Percentiles rank a stretch among this genome's conserved stretches.
phyloP scores from a whole-genome alignment of 2,329 filamentous ascomycete genomes.

The Delphinella strobiligena region DNA sequence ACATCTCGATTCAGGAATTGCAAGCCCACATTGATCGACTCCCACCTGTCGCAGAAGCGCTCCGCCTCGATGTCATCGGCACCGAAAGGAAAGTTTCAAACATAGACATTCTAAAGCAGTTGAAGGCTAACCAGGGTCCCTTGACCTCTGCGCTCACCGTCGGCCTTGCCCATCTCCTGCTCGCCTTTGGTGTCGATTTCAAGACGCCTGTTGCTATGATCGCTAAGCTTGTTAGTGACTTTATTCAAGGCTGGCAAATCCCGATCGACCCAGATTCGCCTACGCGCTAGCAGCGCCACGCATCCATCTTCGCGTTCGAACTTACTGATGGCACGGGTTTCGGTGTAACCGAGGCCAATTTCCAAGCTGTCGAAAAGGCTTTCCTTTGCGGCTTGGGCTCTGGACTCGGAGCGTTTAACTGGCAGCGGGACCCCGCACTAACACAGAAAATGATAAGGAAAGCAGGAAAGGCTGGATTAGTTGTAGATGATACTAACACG shows the following conservation, averaged over 20 bases:
- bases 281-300: not conserved
- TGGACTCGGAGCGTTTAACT: constrained; percentile 1
- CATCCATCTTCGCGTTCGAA: not conserved
- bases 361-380: not conserved
- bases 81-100: not conserved
- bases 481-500: not conserved
- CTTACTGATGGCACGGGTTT: not conserved
- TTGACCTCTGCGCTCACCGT: not conserved
- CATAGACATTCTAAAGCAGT: not conserved
- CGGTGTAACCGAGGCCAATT: not conserved
- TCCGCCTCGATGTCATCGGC: not conserved
- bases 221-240: not conserved
- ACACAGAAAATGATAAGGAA: constrained; percentile 1
- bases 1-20: constrained; percentile 1
- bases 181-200: not conserved
- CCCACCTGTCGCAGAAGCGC: not conserved
- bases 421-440: not conserved
- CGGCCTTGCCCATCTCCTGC: not conserved
- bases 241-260: not conserved
- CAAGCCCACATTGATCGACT: not conserved
- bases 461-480: not conserved
- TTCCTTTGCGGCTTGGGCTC: not conserved
- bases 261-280: not conserved
- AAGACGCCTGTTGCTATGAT: not conserved
- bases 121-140: not conserved